Base-by-base conservation (phyloP, 2,329 filamentous ascomycete species). In the Berkeleyomyces rouxiae region DNA sequence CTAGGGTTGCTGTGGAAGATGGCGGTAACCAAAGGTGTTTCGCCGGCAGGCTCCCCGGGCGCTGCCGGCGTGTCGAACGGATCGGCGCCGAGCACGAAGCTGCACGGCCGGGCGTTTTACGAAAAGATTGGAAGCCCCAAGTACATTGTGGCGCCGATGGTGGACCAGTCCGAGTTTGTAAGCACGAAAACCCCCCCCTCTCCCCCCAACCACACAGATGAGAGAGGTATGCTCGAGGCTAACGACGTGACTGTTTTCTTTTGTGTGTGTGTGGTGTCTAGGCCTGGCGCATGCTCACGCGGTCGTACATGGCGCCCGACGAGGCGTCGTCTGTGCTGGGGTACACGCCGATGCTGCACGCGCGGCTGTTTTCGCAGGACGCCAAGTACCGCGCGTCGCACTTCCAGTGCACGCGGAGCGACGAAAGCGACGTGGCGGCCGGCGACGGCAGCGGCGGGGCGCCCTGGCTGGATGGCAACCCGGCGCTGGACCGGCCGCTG, bases 131-230 rank as follows among this genome's bases (percentile, higher is more conserved):
- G 93, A 31, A 91, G 87, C 65, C 93, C 93, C 1, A 96, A 89
- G 74, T 85, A 87, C 67, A 83, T 99, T 39, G 81, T 99, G 62
- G 93, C 93, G 42, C 93, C 93, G 43, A 99, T 99, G 93, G 93
- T 99, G 31, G 92, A 99, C 71, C 89, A 96, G 73, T 96, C 90
- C 40, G 93, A 99, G 77, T 96, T 97, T 77, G 91, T 96, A 78
- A 51, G 62, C 42, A 57, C 9, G 10, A 9, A 13, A 9, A 5
- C 10, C 43, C 16, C 3, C n/a, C 13, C 40, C 67, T 86, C 77
- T 42, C 7, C 10, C 36, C 9, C 33, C 11, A 44, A 5, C 43
- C 3, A 13, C n/a, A 10, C 4, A 39, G 53, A 23, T 23, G 23
- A 23, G 23, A 23, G 23, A 23, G 23, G 23, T 23, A 23, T 23